Percentiles rank a stretch among this genome's conserved stretches.
Conservation (phyloP, 2,329 filamentous ascomycete genomes). For the Apiospora saccharicola region DNA sequence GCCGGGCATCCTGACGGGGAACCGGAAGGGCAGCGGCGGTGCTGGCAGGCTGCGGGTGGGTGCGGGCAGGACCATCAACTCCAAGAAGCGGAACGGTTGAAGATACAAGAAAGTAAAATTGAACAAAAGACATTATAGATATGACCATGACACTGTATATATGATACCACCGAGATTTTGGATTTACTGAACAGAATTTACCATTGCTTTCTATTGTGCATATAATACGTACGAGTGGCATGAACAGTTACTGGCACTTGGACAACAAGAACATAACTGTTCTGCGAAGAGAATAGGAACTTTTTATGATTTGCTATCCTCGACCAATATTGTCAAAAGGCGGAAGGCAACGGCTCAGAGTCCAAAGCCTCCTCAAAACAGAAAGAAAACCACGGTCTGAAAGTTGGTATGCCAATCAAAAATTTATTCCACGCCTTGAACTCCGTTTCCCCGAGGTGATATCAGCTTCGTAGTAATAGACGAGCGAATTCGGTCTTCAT, state of each 20-base stretch:
- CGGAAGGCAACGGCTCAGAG: background rate
- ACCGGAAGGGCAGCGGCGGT: constrained; percentile 64
- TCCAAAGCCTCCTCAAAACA: background rate
- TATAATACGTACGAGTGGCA: no score
- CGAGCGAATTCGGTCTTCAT: background rate
- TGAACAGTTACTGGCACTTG: background rate
- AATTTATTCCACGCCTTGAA: constrained; percentile 26
- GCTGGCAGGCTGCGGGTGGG: constrained; percentile 80
- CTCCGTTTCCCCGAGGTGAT: constrained; percentile 13
- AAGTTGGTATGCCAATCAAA: constrained; percentile 8
- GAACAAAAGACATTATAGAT: background rate
- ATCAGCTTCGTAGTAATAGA: background rate
- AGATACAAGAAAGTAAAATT: background rate
- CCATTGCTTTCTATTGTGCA: background rate
- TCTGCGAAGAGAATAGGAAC: background rate
- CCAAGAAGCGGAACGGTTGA: constrained; percentile 65
- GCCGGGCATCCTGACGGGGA: constrained; percentile 83
- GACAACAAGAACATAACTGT: background rate
- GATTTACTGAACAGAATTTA: background rate
- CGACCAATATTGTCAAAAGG: background rate
- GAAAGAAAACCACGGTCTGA: background rate
- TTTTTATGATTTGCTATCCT: background rate
- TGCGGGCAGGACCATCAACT: constrained; percentile 86
- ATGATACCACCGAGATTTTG: constrained; percentile 18
- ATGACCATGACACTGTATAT: constrained; percentile 17